These are phyloP conservation scores for Teratosphaeriaceae sp. DNA, from an alignment of 2,329 filamentous ascomycete genomes.

Conservation along the genomic window DNA sequence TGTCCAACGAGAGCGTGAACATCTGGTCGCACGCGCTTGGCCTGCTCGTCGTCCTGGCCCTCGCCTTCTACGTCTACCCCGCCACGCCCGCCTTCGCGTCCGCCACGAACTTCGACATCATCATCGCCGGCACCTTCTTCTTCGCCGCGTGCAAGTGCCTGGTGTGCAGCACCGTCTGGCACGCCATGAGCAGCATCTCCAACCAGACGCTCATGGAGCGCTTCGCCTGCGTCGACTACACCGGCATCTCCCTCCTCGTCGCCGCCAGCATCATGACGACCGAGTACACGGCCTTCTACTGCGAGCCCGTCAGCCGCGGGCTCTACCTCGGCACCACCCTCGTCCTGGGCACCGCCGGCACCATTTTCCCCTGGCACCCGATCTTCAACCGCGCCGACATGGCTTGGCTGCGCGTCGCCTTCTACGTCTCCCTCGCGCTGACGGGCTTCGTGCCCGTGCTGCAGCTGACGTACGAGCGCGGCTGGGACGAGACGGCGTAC, in stretches of 20 bases:
- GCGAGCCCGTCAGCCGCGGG: slow-evolving; percentile 81
- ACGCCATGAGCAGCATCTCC: slow-evolving; percentile 97
- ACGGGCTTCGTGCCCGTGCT: slow-evolving; percentile 86
- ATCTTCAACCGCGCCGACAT: slow-evolving; percentile 89
- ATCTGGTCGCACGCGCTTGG: slow-evolving; percentile 96
- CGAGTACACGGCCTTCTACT: slow-evolving; percentile 98
- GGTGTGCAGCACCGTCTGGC: slow-evolving; percentile 93
- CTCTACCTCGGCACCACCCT: slow-evolving; percentile 79
- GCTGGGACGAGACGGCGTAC: slow-evolving; percentile 70
- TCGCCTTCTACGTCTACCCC: slow-evolving; percentile 96
- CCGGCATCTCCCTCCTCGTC: slow-evolving; percentile 89
- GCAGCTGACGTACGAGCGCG: slow-evolving; percentile 73
- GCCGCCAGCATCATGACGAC: slow-evolving; percentile 96
- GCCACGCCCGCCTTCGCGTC: slow-evolving; percentile 77
- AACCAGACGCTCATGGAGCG: slow-evolving; percentile 84
- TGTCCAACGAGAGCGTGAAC: slow-evolving; percentile 93
- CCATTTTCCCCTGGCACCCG: slow-evolving; percentile 93
- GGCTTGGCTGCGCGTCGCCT: slow-evolving; percentile 85
- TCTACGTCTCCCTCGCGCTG: slow-evolving; percentile 79
- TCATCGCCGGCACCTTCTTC: slow-evolving; percentile 92
- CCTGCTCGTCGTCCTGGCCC: slow-evolving; percentile 74
- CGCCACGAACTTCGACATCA: slow-evolving; percentile 80
- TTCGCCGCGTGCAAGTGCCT: slow-evolving; percentile 92
- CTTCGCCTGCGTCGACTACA: slow-evolving; percentile 98
- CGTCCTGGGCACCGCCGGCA: slow-evolving; percentile 73